Evolutionary conservation across 768 basidiomycete genomes (phyloP), one percentile per base, ranked within the genome.

Genomic region (Pleurotus eryngii): DNA sequence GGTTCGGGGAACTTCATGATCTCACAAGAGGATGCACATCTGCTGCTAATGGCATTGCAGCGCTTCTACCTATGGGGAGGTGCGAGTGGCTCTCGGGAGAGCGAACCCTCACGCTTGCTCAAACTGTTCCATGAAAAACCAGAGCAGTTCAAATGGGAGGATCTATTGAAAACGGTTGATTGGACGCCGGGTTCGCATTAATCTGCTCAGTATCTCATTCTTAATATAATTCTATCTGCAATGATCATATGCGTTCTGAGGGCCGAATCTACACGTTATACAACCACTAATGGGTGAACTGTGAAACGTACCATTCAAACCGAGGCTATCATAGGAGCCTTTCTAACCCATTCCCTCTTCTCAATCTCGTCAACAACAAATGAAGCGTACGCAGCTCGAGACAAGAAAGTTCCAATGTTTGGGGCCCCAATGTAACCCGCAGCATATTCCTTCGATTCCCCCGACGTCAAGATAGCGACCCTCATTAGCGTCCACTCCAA

Each of bases 21-120:
- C 39, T 77, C 72, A 56, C 91, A 95, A 67, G 79, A 83, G 55
- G 94, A 97, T 62, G 92, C 94, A 0, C 95, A 97, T 60, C 62
- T 90, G 37, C 79, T 98, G 39, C 81, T 88, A 0, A 73, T 97
- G 70, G 82, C 83, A 12, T 69, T 95, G 35, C 95, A 98, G 72
- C 84, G 83, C 63, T 95, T 95, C 71, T 98, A 95, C 65, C 69
- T 93, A 48, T 87, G 89, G 83, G 71, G 74, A 42, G 70, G 67
- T 45, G 61, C 61, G 9, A 63, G 66, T 18, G 68, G 60, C 7
- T 20, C 51, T 18, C 61, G 66, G n/a, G 67, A 67, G 55, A 67
- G 61, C 38, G 77, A 80, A 49, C 74, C 81, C 15, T 76, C 78
- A 59, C 68, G 75, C 46, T 69, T 92, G 51, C 67, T 95, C 65